phyloP scores from a whole-genome alignment of 805 yeast genomes.

The Lipomyces sp. region DNA sequence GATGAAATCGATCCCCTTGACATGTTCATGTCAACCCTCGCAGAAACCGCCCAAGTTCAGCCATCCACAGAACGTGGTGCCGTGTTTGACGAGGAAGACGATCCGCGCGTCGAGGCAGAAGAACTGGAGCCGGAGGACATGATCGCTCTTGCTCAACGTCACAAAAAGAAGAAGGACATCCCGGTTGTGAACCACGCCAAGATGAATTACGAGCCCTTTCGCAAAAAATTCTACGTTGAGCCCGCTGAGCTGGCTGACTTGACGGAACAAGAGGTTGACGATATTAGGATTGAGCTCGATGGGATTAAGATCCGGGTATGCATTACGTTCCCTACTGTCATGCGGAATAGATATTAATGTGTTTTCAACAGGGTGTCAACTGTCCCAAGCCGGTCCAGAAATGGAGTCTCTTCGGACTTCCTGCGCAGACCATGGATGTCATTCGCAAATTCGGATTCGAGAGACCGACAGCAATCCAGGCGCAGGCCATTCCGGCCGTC shows the following conservation, averaged over 20 bases:
- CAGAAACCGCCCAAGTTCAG: conserved; percentile 9
- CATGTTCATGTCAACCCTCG: conserved; percentile 42
- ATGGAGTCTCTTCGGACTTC: conserved; percentile 82
- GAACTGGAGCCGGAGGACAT: conserved; percentile 37
- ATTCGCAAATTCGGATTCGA: conserved; percentile 52
- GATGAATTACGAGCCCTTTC: conserved; percentile 51
- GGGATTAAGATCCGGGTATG: conserved; percentile 55
- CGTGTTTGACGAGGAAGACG: conserved; percentile 24
- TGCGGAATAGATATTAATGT: too few species aligned
- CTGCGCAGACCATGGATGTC: conserved; percentile 53
- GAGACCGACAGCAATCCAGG: conserved; percentile 81
- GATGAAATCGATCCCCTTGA: conserved; percentile 48
- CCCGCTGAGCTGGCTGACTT: conserved; percentile 51
- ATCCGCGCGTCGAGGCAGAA: conserved; percentile 34
- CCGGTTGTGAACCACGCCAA: conserved; percentile 47
- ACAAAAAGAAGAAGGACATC: conserved; percentile 50
- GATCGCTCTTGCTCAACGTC: conserved; percentile 35
- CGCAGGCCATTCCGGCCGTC: conserved; percentile 85
- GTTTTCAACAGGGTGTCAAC: conserved; percentile 47
- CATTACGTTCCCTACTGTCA: too few species aligned
- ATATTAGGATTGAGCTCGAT: conserved; percentile 52
- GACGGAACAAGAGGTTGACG: conserved; percentile 54
- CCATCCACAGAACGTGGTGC: conserved; percentile 13
- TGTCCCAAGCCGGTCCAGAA: conserved; percentile 64
- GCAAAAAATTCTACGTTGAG: conserved; percentile 61